A percentile compares a stretch with the other conserved stretches of the same genome.
These are phyloP conservation scores for Sequoia sempervirens DNA, from an alignment of 75 land plant species.

Conservation along the genomic window DNA sequence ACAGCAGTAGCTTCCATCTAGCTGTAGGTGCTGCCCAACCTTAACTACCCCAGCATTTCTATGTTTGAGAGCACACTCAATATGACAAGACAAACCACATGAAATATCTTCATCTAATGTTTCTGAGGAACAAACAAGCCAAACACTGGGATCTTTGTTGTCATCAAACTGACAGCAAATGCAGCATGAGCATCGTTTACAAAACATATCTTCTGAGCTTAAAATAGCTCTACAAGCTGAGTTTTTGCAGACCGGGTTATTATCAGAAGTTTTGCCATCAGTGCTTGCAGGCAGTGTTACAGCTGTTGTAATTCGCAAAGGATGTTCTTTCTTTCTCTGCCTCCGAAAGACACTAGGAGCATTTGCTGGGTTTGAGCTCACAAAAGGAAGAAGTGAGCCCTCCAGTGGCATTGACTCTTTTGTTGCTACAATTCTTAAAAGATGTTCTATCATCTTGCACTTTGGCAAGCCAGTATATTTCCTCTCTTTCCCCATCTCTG, in stretches of 20 bases:
- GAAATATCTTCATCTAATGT: conserved; percentile 31
- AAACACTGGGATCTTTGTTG: conserved; percentile 94
- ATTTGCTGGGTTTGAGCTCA: not conserved
- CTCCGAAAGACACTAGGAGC: conserved; percentile 6
- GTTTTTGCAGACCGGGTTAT: conserved; percentile 63
- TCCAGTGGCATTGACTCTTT: conserved; percentile 22
- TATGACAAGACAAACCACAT: conserved; percentile 82
- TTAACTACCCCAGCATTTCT: conserved; percentile 60
- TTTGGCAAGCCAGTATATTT: conserved; percentile 77
- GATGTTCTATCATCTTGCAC: conserved; percentile 58
- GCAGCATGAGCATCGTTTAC: conserved; percentile 90
- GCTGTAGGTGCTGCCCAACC: conserved; percentile 52
- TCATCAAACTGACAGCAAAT: conserved; percentile 85
- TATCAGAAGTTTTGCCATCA: not conserved
- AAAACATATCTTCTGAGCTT: conserved; percentile 63
- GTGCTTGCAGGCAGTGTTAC: conserved; percentile 16
- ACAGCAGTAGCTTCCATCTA: conserved; percentile 88
- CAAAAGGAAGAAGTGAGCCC: not conserved
- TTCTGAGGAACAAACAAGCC: conserved; percentile 77
- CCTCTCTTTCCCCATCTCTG: conserved; percentile 76
- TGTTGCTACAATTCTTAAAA: conserved; percentile 44
- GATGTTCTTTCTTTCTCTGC: conserved; percentile 55
- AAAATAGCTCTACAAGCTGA: conserved; percentile 70
- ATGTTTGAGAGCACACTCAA: conserved; percentile 74
- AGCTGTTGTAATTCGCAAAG: conserved; percentile 30